Conservation (phyloP, 2,329 filamentous ascomycete genomes). For the Penicillium olsonii region DNA sequence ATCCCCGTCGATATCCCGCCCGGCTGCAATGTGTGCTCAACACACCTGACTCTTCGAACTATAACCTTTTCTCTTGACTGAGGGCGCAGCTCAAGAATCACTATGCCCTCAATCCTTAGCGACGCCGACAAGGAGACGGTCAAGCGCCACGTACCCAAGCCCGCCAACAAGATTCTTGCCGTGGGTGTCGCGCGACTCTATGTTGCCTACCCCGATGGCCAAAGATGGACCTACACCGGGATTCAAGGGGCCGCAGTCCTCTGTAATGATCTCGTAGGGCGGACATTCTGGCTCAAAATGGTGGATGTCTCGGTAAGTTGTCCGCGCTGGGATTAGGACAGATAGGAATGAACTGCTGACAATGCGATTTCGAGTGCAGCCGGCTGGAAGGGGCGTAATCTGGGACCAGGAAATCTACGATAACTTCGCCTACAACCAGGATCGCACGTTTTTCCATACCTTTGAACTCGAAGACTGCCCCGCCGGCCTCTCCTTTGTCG, state of each 20-base stretch:
- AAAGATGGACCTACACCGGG: slow-evolving; percentile 91
- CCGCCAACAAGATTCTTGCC: slow-evolving; percentile 95
- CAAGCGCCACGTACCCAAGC: slow-evolving; percentile 89
- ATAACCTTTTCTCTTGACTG: slow-evolving; percentile 7
- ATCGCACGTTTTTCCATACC: slow-evolving; percentile 95
- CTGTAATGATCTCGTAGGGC: slow-evolving; percentile 88
- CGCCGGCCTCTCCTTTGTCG: slow-evolving; percentile 86
- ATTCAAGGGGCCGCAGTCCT: slow-evolving; percentile 89
- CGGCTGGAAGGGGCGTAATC: slow-evolving; percentile 78
- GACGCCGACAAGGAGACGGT: slow-evolving; percentile 97
- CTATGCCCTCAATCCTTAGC: slow-evolving; percentile 68
- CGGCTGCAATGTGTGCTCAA: slow-evolving; percentile 21
- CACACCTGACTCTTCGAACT: slow-evolving; percentile 10
- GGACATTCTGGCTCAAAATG: slow-evolving; percentile 96
- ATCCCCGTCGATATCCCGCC: slow-evolving; percentile 15
- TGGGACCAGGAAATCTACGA: slow-evolving; percentile 99
- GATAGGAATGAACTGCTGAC: slow-evolving; percentile 9
- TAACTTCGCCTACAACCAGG: slow-evolving; percentile 90
- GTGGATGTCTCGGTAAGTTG: slow-evolving; percentile 86
- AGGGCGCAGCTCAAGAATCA: slow-evolving; percentile 20
- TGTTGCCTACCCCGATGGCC: slow-evolving; percentile 81
- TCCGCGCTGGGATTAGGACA: background rate
- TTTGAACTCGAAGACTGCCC: slow-evolving; percentile 94
- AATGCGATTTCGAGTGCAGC: slow-evolving; percentile 47
- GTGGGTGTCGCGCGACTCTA: slow-evolving; percentile 93